These are phyloP conservation scores for Lolium perenne DNA, from an alignment of 176 grass and related monocot species.

Conservation along the genomic window DNA sequence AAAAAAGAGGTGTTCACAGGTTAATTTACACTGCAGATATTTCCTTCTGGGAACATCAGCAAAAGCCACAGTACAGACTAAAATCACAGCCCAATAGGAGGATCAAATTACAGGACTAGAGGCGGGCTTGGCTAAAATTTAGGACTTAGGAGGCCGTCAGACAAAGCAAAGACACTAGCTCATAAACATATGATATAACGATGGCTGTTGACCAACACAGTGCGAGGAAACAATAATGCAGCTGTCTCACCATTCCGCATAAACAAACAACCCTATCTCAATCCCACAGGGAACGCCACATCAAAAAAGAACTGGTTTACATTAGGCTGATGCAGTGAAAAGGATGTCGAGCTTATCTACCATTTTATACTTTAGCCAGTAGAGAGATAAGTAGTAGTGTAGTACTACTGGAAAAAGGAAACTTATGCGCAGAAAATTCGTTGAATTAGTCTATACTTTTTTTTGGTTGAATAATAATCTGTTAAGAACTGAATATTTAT, in stretches of 20 bases:
- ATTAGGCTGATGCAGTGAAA: constrained; percentile 37
- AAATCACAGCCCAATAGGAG: background rate
- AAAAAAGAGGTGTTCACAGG: background rate
- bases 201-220: background rate
- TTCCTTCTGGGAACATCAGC: background rate
- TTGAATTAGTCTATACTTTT: constrained; percentile 2
- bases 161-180: constrained; percentile 15
- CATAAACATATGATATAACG: background rate
- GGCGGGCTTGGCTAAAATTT: background rate
- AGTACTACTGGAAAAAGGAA: background rate
- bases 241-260: background rate
- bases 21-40: background rate
- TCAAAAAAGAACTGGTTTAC: constrained; percentile 9
- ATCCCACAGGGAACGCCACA: constrained; percentile 29
- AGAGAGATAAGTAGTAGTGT: background rate
- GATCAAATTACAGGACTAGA: background rate
- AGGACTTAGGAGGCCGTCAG: background rate
- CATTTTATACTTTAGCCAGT: background rate
- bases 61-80: background rate
- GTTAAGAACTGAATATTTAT: background rate
- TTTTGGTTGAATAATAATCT: background rate
- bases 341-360: constrained; percentile 38
- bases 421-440: background rate
- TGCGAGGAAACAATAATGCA: constrained; percentile 1
- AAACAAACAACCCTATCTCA: constrained; percentile 35